Evolutionary conservation across 306 rosid species (phyloP).

Genomic region (Sphenostylis stenocarpa): DNA sequence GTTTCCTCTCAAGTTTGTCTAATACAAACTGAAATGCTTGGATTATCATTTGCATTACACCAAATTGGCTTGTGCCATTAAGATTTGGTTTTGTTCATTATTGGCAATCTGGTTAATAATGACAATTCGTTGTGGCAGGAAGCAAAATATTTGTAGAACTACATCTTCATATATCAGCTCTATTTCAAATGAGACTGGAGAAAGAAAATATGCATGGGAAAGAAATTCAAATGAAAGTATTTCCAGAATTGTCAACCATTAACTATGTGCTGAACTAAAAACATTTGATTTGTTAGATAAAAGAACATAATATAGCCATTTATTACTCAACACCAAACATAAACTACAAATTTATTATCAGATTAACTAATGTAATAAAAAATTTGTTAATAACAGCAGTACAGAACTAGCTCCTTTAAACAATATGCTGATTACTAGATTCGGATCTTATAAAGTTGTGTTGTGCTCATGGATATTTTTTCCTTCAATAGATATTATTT

Average conservation of each 20-base stretch:
- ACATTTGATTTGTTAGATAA: neutral
- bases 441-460: neutral
- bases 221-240: neutral
- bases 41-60: constrained; percentile 18
- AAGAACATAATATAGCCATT: neutral
- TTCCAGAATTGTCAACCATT: neutral
- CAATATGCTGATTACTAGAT: constrained; percentile 9
- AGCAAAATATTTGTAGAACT: constrained; percentile 18
- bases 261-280: neutral
- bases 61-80: constrained; percentile 1
- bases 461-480: neutral
- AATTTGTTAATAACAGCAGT: constrained; percentile 9
- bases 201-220: neutral
- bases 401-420: neutral
- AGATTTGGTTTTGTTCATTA: neutral
- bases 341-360: neutral
- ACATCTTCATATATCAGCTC: constrained; percentile 3
- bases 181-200: constrained; percentile 1
- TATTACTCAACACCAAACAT: neutral
- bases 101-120: constrained; percentile 10
- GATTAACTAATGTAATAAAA: neutral
- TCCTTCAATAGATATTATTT: constrained; percentile 10
- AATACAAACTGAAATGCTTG: neutral
- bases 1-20: neutral
- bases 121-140: neutral